Evolutionary conservation across 352 stramenopile genomes (phyloP), one percentile per base, ranked within the genome.

Genomic region (Peronospora destructor): DNA sequence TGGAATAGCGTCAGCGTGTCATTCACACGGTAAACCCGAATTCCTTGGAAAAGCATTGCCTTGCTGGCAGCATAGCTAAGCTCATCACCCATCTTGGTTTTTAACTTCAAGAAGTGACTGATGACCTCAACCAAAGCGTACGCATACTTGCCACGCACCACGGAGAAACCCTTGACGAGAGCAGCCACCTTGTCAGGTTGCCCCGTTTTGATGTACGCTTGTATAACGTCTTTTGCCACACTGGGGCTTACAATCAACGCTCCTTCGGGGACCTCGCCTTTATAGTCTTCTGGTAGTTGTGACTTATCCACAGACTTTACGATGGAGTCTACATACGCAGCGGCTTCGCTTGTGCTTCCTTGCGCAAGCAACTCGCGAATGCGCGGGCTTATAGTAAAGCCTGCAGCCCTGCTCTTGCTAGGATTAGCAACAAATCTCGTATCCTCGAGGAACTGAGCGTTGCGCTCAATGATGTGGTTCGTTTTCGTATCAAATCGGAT

Each of bases 401-500:
- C 53, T 17, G 33, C 53, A 42, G 48, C 44, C 43, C 68, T 66
- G 45, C 50, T 62, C 33, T 69, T 65, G 16, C 32, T 61, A 2
- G 9, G 14, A 29, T 56, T 38, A 33, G 50, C 49, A 29, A 64
- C 61, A 54, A 75, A 84, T 6, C 53, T 46, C 2, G 72, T 73
- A 26, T 54, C 66, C 49, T 76, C 54, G 12, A 86, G 49, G 26
- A 49, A 52, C 8, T 68, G 49, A 13, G 65, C 61, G 57, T 86
- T 85, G 50, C 73, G 73, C 30, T 70, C 36, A 23, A 86, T 71
- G 48, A 89, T 78, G 10, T 56, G 49, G 45, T 80, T 60, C 28
- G 74, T 85, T 58, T 60, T 76, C 13, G 61, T 73, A 41, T 87
- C 71, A 19, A 79, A 77, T n/a, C 61, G 60, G n/a, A 85, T 56